Base-by-base conservation (phyloP, 2,329 filamentous ascomycete species). In the Exophiala mesophila region DNA sequence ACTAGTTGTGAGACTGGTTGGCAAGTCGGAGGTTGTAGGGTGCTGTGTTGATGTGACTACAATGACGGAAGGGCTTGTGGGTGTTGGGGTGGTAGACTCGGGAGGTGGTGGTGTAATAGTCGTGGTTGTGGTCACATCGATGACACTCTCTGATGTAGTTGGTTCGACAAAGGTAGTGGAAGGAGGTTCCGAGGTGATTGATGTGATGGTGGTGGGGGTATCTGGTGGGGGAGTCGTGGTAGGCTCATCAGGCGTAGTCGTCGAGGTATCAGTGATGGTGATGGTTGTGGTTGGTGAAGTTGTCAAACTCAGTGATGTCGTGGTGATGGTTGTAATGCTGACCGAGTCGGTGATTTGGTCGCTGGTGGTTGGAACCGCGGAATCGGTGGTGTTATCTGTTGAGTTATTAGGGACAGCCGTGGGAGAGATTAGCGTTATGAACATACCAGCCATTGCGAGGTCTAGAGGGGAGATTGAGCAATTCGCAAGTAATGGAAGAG, bases 21-120 rank as follows among this genome's bases (percentile, higher is more conserved):
- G 41, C 5, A 52, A 55, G 12, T 61, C 52, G 4, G 55, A 44
- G 2, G 59, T 54, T 2, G 58, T 41, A 17, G 58, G 50, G 12
- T 7, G 23, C 15, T 49, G 46, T 12, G 55, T 59, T 12, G 56
- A 54, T 15, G 58, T 55, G 10, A 61, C 45, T n/a, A 59, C 50
- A 6, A 57, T 36, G 9, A 51, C 51, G 6, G 53, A 48, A 29
- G 57, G 47, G 35, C 45, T 47, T 9, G 35, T 42, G 37, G 44
- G 44, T 13, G 34, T 38, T 13, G 24, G 31, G 7, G 32, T 18
- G 4, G 32, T 18, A 6, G 17, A 4, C 20, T 43, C 47, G 5
- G 49, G 50, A 8, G 55, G 41, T 5, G 54, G 26, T 9, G 55
- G 41, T 4, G 45, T 46, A 39, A 48, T 36, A 4, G 55, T 56